Evolutionary conservation across 176 grass and related monocot genomes (phyloP).

Genomic region (Triticum monococcum): DNA sequence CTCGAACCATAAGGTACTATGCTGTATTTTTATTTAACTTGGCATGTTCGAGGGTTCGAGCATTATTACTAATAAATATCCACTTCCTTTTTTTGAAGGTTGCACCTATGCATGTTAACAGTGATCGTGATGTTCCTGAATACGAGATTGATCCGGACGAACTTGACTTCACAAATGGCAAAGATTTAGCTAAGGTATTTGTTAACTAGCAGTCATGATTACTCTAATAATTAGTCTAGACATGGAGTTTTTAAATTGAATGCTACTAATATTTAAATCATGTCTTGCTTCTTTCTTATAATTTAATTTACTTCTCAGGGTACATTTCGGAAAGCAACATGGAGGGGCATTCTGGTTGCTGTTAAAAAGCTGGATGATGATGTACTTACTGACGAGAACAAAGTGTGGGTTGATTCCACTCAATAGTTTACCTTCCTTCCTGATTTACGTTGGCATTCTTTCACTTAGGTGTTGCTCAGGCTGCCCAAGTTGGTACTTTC

Average conservation of each 20-base stretch:
- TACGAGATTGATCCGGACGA: constrained; percentile 76
- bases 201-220: neutral
- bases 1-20: constrained; percentile 66
- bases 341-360: constrained; percentile 89
- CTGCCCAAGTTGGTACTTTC: neutral
- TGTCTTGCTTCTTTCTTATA: neutral
- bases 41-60: constrained; percentile 26
- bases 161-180: constrained; percentile 76
- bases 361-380: constrained; percentile 94
- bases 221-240: constrained; percentile 5
- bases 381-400: constrained; percentile 72
- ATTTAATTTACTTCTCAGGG: constrained; percentile 60
- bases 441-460: constrained; percentile 20
- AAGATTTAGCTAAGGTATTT: constrained; percentile 68
- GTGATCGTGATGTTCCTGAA: constrained; percentile 73
- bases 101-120: constrained; percentile 79
- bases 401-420: constrained; percentile 85
- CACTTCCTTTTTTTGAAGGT: constrained; percentile 51
- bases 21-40: neutral
- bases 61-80: neutral
- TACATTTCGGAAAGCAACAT: constrained; percentile 81
- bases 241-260: neutral
- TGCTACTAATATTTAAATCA: neutral
- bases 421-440: constrained; percentile 29
- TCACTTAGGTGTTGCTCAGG: constrained; percentile 2